A percentile compares a stretch with the other conserved stretches of the same genome.
Evolutionary conservation across 2,329 filamentous ascomycete genomes (phyloP).

Genomic region (Neurospora crassa): DNA sequence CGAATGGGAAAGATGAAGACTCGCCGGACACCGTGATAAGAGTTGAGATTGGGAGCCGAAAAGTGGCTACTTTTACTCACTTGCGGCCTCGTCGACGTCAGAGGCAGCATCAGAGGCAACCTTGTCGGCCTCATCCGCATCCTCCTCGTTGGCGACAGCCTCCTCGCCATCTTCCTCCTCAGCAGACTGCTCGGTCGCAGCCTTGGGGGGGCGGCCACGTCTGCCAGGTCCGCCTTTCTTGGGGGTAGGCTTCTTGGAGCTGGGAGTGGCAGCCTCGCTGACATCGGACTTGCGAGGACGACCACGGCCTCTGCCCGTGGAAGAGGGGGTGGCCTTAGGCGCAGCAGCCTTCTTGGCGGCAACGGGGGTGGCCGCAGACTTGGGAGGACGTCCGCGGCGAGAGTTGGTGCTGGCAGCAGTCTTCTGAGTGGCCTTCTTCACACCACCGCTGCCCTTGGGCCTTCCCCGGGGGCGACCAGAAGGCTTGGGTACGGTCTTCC

Average conservation of each 20-base stretch:
- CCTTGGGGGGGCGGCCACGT: constrained; percentile 2
- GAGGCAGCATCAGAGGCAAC: not conserved
- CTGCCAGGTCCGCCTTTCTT: constrained; percentile 5
- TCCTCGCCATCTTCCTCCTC: constrained; percentile 7
- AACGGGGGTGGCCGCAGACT: not conserved
- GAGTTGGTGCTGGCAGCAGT: not conserved
- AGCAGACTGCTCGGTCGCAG: constrained; percentile 3
- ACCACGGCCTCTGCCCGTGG: not conserved
- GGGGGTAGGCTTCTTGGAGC: constrained; percentile 2
- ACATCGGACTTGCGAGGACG: constrained; percentile 4
- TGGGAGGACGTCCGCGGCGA: constrained; percentile 6
- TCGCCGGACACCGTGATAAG: not conserved
- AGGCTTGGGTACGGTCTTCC: constrained; percentile 17
- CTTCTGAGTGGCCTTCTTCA: constrained; percentile 10
- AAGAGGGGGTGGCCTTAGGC: not conserved
- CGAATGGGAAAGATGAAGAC: not conserved
- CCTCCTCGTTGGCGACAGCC: constrained; percentile 3
- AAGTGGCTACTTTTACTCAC: constrained; percentile 7
- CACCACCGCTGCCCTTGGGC: constrained; percentile 18
- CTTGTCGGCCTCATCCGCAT: not conserved
- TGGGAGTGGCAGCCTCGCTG: constrained; percentile 1
- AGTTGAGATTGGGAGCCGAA: not conserved
- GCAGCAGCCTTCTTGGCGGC: constrained; percentile 1
- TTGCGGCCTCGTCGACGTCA: constrained; percentile 7
- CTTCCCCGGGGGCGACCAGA: constrained; percentile 17